A percentile compares a stretch with the other conserved stretches of the same genome.
Evolutionary conservation across 441 rosid genomes (phyloP).

Genomic region (Erodium trifolium): DNA sequence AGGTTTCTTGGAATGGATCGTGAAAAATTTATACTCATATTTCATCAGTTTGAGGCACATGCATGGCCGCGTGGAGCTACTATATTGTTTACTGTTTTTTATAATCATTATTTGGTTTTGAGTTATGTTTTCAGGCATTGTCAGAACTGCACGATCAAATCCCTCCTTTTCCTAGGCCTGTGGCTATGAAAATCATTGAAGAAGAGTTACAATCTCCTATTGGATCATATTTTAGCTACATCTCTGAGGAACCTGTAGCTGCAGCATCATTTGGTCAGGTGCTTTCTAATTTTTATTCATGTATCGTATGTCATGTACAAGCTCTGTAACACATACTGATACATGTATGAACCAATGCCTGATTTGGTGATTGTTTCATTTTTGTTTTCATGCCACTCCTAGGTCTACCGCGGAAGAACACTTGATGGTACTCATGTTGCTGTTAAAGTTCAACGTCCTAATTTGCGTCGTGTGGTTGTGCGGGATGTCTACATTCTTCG

Average conservation of each 20-base stretch:
- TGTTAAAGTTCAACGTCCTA: conserved; percentile 95
- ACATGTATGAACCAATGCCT: conserved; percentile 1
- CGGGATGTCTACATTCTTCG: conserved; percentile 87
- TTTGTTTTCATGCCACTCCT: conserved; percentile 21
- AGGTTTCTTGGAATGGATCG: not conserved
- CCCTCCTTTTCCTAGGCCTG: conserved; percentile 70
- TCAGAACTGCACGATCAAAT: conserved; percentile 91
- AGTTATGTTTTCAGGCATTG: conserved; percentile 57
- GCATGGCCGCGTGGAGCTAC: conserved; percentile 1
- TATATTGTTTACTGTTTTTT: not conserved
- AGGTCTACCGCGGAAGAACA: conserved; percentile 81
- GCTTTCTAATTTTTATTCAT: conserved; percentile 12
- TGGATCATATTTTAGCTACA: conserved; percentile 51
- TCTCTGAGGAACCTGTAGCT: conserved; percentile 83
- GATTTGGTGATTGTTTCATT: conserved; percentile 4
- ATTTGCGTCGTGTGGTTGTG: conserved; percentile 71
- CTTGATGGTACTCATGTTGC: conserved; percentile 77
- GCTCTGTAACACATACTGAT: conserved; percentile 1
- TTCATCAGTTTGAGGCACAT: not conserved
- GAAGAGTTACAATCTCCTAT: conserved; percentile 84
- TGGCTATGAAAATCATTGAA: conserved; percentile 74
- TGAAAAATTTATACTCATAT: not conserved
- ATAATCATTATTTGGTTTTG: conserved; percentile 8
- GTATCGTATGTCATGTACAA: not conserved
- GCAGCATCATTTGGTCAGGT: conserved; percentile 99